Conservation (phyloP, 305 asterid species). For the Fraxinus xanthoxyloides region DNA sequence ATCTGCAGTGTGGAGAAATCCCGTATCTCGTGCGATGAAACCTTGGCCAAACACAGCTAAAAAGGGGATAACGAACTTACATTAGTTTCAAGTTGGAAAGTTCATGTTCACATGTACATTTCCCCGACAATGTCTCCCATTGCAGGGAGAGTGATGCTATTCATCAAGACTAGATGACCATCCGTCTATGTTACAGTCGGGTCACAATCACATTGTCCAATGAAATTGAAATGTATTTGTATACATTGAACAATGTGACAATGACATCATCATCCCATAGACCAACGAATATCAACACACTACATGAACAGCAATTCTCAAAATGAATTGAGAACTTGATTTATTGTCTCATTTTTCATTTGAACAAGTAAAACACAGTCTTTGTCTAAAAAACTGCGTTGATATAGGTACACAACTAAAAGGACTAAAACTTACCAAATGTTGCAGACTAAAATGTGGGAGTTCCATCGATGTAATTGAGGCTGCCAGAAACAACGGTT, state of each 20-base stretch:
- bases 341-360: background rate
- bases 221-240: background rate
- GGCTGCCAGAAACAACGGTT: conserved; percentile 25
- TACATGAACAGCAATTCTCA: background rate
- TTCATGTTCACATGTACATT: background rate
- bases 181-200: background rate
- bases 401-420: background rate
- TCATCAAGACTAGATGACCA: background rate
- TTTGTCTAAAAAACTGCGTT: background rate
- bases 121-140: background rate
- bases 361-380: background rate
- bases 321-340: background rate
- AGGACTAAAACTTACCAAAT: conserved; percentile 20
- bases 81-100: background rate
- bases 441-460: conserved; percentile 31
- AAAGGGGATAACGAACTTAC: background rate
- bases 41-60: conserved; percentile 30
- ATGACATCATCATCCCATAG: background rate
- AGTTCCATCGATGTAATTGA: conserved; percentile 21
- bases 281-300: background rate
- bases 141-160: background rate
- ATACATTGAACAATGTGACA: background rate
- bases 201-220: background rate
- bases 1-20: conserved; percentile 33
- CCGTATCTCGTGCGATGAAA: conserved; percentile 35